Base-by-base conservation (phyloP, 805 yeast species). In the Yarrowia bubula region DNA sequence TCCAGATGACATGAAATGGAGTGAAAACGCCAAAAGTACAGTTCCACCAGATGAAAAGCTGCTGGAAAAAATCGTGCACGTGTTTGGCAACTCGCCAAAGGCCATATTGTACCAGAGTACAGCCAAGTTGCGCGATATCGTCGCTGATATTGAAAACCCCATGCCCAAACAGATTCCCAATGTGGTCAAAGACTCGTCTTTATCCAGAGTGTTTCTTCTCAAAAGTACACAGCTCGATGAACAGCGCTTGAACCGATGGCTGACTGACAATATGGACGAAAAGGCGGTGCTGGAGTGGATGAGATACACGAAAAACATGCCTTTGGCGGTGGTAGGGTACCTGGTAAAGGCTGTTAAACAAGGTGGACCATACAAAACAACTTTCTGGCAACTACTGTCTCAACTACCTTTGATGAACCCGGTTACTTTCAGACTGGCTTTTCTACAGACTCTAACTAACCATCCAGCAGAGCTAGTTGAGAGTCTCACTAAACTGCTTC, bases 1-100 rank as follows among this genome's bases (percentile, higher is more conserved):
- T 3, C 57, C 57, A 17, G 14, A 13, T 4, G 57, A 50, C 42
- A 50, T 50, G 57, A 50, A 50, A 50, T 50, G 57, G 57, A 50
- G 57, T 42, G 57, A 50, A 3, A 50, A 22, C 31, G 18, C 5
- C 4, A 17, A 4, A 7, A 35, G 31, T 8, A 50, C 46, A 0
- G 60, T 53, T 17, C 14, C 46, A 1, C 60, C 60, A 0, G 60
- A 53, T 37, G 60, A 53, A n/a, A 37, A 50, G 14, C 32, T 50
- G 32, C 57, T 50, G 18, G 57, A 18, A 2, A 50, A 50, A 4
- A 35, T 50, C 42, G 18, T 50, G 15, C 42, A 18, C 32, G 57
- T 50, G 17, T 35, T 50, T 14, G 60, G 28, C 14, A 53, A 31
- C 46, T n/a, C 46, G 28, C 38, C 38, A 35, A 38, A 37, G 14